phyloP scores from a whole-genome alignment of 78 protist genomes.

The Guillardia theta region DNA sequence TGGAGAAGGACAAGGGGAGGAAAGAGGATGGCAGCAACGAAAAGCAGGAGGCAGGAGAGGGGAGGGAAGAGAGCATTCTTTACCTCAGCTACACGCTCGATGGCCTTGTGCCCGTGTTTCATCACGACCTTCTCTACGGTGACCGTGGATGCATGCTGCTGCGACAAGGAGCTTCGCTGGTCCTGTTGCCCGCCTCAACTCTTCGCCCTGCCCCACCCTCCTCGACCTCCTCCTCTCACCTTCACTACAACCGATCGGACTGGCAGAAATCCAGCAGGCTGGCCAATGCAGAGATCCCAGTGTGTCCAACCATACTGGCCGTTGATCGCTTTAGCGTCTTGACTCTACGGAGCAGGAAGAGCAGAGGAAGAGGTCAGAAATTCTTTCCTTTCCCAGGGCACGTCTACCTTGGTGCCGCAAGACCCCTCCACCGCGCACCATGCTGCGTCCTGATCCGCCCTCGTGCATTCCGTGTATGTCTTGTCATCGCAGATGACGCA shows the following conservation, averaged over 20 bases:
- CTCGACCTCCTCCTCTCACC: too few species aligned
- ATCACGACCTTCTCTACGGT: too few species aligned
- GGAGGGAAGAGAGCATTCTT: too few species aligned
- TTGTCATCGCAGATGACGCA: not conserved
- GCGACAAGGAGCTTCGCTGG: too few species aligned
- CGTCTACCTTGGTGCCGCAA: not conserved
- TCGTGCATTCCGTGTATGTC: not conserved
- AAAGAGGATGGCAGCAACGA: too few species aligned
- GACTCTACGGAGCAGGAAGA: too few species aligned
- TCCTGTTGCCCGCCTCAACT: too few species aligned
- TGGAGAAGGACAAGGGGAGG: too few species aligned
- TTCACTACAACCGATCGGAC: not conserved
- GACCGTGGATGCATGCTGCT: not conserved
- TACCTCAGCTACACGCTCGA: too few species aligned
- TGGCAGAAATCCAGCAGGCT: not conserved
- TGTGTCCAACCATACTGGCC: not conserved
- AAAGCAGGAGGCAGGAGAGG: too few species aligned
- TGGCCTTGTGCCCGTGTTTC: too few species aligned
- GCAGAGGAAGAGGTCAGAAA: not conserved
- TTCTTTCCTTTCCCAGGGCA: not conserved
- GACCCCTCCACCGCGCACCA: constrained; percentile 30
- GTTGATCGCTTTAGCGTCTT: not conserved
- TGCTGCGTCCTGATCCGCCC: not conserved
- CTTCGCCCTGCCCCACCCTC: too few species aligned
- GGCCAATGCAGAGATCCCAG: not conserved